Evolutionary conservation across 768 basidiomycete species (phyloP), one percentile per base, ranked within the genome.

Genomic region (Boletus sp.): DNA sequence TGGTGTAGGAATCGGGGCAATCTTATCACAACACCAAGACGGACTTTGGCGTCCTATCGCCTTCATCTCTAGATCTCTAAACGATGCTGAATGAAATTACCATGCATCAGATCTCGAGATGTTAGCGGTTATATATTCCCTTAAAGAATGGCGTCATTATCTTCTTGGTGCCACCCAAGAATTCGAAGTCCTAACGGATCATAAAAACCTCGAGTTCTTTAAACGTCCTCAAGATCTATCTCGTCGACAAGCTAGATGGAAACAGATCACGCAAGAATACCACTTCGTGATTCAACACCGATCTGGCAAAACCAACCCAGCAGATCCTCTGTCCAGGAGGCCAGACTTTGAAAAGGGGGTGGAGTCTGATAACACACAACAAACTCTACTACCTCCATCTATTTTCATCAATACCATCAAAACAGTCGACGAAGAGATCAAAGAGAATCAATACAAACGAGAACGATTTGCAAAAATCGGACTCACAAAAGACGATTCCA

Each of bases 191-290:
- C 56, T 67, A 52, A 70, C 71, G 1, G 67, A 79, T 50, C 72
- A 77, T 5, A 71, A 75, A 46, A 80, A 81, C 39, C 67, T 81
- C 0, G 64, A 77, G 42, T 80, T 77, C 59, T 81, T 42, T 1
- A 42, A 24, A 1, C 11, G 30, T 2, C 48, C 48, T 0, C 49
- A 52, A 4, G 50, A 56, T 1, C 44, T 52, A 0, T 51, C 49
- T 0, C 2, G 18, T 1, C 2, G 5, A 3, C 55, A 56, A 12
- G 55, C 50, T 0, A 0, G 7, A 2, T 56, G 49, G 55, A 7
- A 36, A 2, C 33, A 50, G 9, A 4, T 17, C 0, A 2, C 50
- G 0, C 48, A 50, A 11, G 48, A 55, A 17, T 56, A 45, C 2
- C 35, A 44, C 0, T 56, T 12, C 8, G 2, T 5, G 0, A 1